A percentile compares a stretch with the other conserved stretches of the same genome.
Evolutionary conservation across 78 protist species (phyloP).

Genomic region (Dictyostelium brefeldianum): DNA sequence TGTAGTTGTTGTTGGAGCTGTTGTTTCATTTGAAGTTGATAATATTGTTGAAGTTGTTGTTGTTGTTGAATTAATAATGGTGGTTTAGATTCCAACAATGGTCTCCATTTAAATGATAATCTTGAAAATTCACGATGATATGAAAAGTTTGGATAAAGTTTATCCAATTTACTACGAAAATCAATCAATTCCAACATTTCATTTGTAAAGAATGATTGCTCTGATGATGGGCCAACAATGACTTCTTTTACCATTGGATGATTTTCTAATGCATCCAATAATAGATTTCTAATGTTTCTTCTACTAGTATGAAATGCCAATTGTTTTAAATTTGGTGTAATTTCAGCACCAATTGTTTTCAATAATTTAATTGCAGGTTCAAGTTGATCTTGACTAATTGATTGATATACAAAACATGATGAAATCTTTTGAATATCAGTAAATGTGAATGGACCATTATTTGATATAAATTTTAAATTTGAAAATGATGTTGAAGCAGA

Average conservation of each 20-base stretch:
- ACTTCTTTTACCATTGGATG: constrained; percentile 45
- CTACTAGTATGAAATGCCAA: constrained; percentile 43
- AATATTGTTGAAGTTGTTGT: constrained; percentile 39
- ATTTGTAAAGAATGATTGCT: not conserved
- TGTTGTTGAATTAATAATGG: constrained; percentile 59
- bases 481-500: not conserved
- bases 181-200: constrained; percentile 14
- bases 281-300: constrained; percentile 35
- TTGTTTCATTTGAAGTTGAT: not conserved
- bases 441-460: constrained; percentile 40
- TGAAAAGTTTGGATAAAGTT: constrained; percentile 46
- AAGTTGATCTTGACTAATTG: constrained; percentile 57
- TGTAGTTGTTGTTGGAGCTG: constrained; percentile 2
- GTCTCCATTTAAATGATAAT: constrained; percentile 57
- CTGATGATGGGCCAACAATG: no score
- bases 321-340: constrained; percentile 38
- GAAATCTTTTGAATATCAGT: constrained; percentile 33
- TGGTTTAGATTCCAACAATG: constrained; percentile 46
- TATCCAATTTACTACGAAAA: constrained; percentile 37
- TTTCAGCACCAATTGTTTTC: constrained; percentile 23
- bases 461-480: constrained; percentile 48
- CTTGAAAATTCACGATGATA: constrained; percentile 65
- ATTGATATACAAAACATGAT: constrained; percentile 62
- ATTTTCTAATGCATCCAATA: constrained; percentile 16
- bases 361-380: constrained; percentile 35